Base-by-base conservation (phyloP, 306 rosid genomes). In the Nissolia schottii region DNA sequence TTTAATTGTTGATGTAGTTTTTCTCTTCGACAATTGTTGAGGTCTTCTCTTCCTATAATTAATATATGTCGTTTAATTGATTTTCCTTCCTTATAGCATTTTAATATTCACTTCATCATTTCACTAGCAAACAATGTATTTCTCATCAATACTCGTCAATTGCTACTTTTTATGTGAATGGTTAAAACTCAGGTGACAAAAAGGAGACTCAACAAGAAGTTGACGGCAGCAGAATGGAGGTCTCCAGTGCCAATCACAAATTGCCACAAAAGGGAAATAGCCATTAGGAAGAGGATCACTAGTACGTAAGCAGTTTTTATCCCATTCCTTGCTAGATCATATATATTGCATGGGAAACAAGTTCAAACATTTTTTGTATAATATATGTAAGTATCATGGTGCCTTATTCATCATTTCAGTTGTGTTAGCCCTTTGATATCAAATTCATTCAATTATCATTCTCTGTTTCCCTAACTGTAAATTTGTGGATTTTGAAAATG, bases 201-300 rank as follows among this genome's bases (percentile, higher is more conserved):
- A 56, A 32, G 38, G 59, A 65, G 80, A 2, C 23, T 58, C 51
- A 24, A 58, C 51, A 22, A 19, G 5, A 54, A 29, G 60, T 69
- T 72, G 69, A 10, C 5, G 5, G 32, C 23, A 32, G 35, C 14
- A 67, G 69, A 57, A 93, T 93, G 96, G 89, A 84, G 76, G 62
- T 84, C 70, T 50, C 90, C 19, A 84, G 84, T 49, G 73, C 80
- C 45, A 90, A 84, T 85, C 80, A n/a, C n/a, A n/a, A n/a, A n/a
- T n/a, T n/a, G 93, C 62, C 87, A 87, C 63, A 65, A 70, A 45
- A 90, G 61, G 85, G 97, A 93, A 88, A 67, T 85, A 20, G 63
- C 76, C 40, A 78, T 90, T 82, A 87, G 97, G 83, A 90, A 65
- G 79, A 85, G 93, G 85, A 93, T 93, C 48, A 70, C 83, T 29